Base-by-base conservation (phyloP, 352 stramenopile species). In the Phytophthora pinifolia region DNA sequence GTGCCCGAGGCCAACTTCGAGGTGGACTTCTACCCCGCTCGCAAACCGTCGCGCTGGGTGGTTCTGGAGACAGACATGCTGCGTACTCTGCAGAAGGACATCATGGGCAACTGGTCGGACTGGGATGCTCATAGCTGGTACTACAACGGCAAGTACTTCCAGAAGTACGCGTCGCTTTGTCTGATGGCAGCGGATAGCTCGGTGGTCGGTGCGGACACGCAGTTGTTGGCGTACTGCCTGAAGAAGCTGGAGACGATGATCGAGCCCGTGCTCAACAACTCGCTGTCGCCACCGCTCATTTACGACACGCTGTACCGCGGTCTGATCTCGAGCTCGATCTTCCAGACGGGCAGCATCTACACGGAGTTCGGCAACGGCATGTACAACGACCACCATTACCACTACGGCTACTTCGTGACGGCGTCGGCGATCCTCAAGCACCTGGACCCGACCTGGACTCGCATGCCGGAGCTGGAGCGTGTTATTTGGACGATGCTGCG, bases 361-460 rank as follows among this genome's bases (percentile, higher is more conserved):
- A 72, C 70, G 2, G 75, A 88, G 31, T 88, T 85, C 53, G 78
- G 78, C 42, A 88, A 83, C 60, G 64, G 55, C 25, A 70, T 88
- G 44, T 88, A 88, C 63, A 88, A 88, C 60, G 78, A 88, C 50
- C 75, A 88, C 62, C 72, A 88, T 42, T 88, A 86, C 59, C 78
- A 88, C 60, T 88, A 79, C 58, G 78, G 75, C 9, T 88, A 88
- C 61, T 88, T 73, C 63, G 60, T 88, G 18, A 66, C 60, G 15
- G 74, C 64, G 0, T 81, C 73, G 2, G 78, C 78, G 3, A 86
- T 88, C n/a, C 43, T 82, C 6, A 69, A 66, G 37, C 69, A 82
- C 36, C 47, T 86, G 1, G 67, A 88, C 47, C 78, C 74, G 22
- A 71, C 38, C 9, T 86, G 73, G 72, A 51, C 31, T 27, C 54